Percentiles rank a stretch among this genome's conserved stretches.
Evolutionary conservation across 805 yeast species (phyloP).

Genomic region (Saturnispora galanensis): DNA sequence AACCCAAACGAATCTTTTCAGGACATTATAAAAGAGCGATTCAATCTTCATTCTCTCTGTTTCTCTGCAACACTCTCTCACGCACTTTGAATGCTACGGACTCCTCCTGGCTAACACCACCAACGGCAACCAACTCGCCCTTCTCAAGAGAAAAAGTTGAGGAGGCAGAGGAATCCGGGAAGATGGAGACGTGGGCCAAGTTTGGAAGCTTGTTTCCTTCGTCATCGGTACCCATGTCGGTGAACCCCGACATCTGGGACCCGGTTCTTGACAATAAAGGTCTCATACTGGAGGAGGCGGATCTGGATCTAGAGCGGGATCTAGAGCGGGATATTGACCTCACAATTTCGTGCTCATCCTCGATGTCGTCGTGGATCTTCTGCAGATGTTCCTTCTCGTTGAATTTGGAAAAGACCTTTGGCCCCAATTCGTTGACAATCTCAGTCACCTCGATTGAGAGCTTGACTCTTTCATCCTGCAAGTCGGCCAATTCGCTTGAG

Average conservation of each 20-base stretch:
- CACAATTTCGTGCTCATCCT: conserved; percentile 19
- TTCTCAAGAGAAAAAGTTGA: neutral
- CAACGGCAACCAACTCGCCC: neutral
- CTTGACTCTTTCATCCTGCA: conserved; percentile 51
- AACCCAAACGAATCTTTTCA: too few relatives aligned
- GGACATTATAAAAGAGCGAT: neutral
- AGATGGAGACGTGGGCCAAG: conserved; percentile 25
- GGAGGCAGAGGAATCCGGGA: conserved; percentile 18
- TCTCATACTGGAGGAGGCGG: conserved; percentile 8
- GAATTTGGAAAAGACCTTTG: conserved; percentile 78
- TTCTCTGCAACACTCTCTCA: conserved; percentile 21
- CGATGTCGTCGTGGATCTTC: conserved; percentile 14
- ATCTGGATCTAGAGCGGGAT: conserved; percentile 11
- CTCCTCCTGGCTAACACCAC: conserved; percentile 4
- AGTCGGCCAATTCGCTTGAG: conserved; percentile 42
- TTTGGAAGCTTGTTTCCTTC: conserved; percentile 18
- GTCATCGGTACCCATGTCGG: conserved; percentile 12
- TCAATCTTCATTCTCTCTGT: conserved; percentile 12
- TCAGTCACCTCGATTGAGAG: conserved; percentile 70
- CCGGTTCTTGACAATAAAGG: conserved; percentile 12
- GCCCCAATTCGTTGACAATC: conserved; percentile 72
- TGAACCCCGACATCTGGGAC: conserved; percentile 24
- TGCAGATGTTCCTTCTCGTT: conserved; percentile 13
- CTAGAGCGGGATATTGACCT: conserved; percentile 16
- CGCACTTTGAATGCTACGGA: conserved; percentile 14